Evolutionary conservation across 2,329 filamentous ascomycete genomes (phyloP).

Genomic region (Cordyceps tenuipes): DNA sequence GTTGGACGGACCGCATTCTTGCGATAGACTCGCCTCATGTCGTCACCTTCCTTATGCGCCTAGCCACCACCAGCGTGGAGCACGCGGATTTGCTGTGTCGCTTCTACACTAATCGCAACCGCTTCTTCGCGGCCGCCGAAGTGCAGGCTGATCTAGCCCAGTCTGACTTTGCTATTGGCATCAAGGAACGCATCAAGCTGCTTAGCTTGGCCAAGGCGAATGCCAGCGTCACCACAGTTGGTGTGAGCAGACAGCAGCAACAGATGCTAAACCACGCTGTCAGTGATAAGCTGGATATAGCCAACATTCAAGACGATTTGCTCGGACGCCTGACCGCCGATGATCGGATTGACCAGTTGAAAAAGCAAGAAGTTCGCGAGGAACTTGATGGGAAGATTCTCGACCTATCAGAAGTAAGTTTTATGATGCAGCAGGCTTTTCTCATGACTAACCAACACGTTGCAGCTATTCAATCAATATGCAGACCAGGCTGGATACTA

Average conservation of each 20-base stretch:
- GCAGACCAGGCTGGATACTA: constrained; percentile 88
- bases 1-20: constrained; percentile 78
- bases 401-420: constrained; percentile 64
- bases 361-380: constrained; percentile 54
- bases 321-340: constrained; percentile 71
- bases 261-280: constrained; percentile 81
- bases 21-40: constrained; percentile 80
- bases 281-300: constrained; percentile 79
- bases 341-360: constrained; percentile 54
- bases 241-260: constrained; percentile 69
- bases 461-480: constrained; percentile 82
- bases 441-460: constrained; percentile 12
- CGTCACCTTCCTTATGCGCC: constrained; percentile 72
- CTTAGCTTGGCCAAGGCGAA: constrained; percentile 88
- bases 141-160: constrained; percentile 79
- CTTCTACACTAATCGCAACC: constrained; percentile 78
- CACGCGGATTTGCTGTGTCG: constrained; percentile 89
- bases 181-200: constrained; percentile 81
- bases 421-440: neutral
- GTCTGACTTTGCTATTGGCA: constrained; percentile 69
- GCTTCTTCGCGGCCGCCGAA: constrained; percentile 78
- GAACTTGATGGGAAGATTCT: constrained; percentile 72
- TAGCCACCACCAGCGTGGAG: constrained; percentile 60
- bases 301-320: constrained; percentile 90
- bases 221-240: constrained; percentile 71